Evolutionary conservation across 1,139 yeast species (phyloP).

Genomic region (Geotrichum reessii): DNA sequence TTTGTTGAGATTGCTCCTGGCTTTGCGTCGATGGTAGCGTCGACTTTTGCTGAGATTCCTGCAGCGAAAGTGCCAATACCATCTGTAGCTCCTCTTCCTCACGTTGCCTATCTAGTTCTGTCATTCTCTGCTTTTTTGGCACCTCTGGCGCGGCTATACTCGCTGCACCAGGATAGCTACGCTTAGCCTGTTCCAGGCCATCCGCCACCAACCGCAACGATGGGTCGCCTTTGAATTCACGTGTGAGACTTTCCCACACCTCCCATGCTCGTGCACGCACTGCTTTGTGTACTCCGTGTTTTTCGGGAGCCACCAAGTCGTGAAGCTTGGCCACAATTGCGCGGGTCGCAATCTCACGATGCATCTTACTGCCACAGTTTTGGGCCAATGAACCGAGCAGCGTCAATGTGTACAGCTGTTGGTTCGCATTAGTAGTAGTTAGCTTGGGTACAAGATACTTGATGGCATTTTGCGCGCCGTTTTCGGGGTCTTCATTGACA

Average conservation of each 20-base stretch:
- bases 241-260: slow-evolving; percentile 58
- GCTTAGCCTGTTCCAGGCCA: slow-evolving; percentile 40
- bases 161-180: slow-evolving; percentile 30
- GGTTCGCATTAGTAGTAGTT: slow-evolving; percentile 67
- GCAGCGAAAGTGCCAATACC: slow-evolving; percentile 70
- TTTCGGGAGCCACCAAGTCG: slow-evolving; percentile 50
- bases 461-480: slow-evolving; percentile 51
- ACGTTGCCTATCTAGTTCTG: slow-evolving; percentile 44
- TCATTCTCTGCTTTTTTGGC: slow-evolving; percentile 55
- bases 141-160: slow-evolving; percentile 44
- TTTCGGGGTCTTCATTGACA: slow-evolving; percentile 69
- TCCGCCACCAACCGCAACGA: slow-evolving; percentile 64
- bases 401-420: slow-evolving; percentile 58
- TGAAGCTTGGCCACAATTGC: slow-evolving; percentile 53
- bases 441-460: slow-evolving; percentile 49
- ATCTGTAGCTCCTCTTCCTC: slow-evolving; percentile 81
- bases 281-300: slow-evolving; percentile 50
- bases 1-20: slow-evolving; percentile 20
- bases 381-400: slow-evolving; percentile 75
- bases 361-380: slow-evolving; percentile 86
- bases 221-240: slow-evolving; percentile 61
- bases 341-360: slow-evolving; percentile 72
- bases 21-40: slow-evolving; percentile 11
- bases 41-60: slow-evolving; percentile 41
- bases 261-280: slow-evolving; percentile 65